phyloP scores from a whole-genome alignment of 1,139 yeast species.

The Pichia sp. region DNA sequence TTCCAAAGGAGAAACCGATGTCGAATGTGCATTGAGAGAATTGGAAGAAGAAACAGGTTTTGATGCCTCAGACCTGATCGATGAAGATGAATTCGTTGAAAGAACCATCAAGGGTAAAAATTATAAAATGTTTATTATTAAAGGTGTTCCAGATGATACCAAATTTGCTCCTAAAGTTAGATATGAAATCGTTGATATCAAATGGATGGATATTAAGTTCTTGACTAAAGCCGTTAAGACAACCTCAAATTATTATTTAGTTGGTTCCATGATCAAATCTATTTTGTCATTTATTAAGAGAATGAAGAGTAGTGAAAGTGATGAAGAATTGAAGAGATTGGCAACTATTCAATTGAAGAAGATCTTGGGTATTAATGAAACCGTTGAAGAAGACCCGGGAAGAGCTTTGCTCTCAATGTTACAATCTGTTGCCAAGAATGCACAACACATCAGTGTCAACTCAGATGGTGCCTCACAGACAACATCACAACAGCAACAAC shows the following conservation, averaged over 20 bases:
- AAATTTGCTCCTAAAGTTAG: constrained; percentile 78
- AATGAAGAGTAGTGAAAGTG: constrained; percentile 41
- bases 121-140: constrained; percentile 76
- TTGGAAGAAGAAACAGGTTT: constrained; percentile 96
- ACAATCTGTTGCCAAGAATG: constrained; percentile 44
- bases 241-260: constrained; percentile 51
- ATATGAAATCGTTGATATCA: constrained; percentile 76
- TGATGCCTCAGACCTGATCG: constrained; percentile 66
- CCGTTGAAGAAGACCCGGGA: constrained; percentile 51
- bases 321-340: constrained; percentile 50
- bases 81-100: constrained; percentile 74
- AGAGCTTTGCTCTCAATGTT: constrained; percentile 68
- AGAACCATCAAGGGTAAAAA: constrained; percentile 82
- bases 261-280: constrained; percentile 61
- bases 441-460: constrained; percentile 18
- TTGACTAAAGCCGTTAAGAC: constrained; percentile 34
- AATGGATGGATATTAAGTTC: constrained; percentile 57
- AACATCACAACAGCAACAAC: constrained; percentile 8
- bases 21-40: constrained; percentile 93
- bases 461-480: constrained; percentile 8
- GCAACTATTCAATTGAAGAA: constrained; percentile 66
- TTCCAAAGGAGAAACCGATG: constrained; percentile 87
- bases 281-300: constrained; percentile 55
- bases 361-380: constrained; percentile 53
- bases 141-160: constrained; percentile 75